Conservation (phyloP, 305 asterid genomes). For the Fraxinus latifolia region DNA sequence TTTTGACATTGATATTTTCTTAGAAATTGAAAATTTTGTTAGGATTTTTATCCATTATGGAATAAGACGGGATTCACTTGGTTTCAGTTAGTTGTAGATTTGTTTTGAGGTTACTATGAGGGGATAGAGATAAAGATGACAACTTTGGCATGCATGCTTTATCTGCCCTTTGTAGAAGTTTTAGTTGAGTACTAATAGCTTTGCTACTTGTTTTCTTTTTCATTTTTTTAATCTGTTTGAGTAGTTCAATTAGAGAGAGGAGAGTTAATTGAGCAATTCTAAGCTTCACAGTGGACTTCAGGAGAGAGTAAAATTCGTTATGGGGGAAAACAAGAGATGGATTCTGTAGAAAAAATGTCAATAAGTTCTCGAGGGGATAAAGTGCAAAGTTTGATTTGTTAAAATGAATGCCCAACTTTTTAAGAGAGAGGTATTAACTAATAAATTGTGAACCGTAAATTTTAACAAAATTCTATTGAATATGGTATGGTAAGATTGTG, state of each 20-base stretch:
- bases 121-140: neutral
- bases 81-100: conserved; percentile 5
- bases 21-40: conserved; percentile 4
- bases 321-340: neutral
- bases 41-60: neutral
- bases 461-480: neutral
- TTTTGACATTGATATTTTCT: conserved; percentile 8
- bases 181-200: neutral
- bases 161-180: neutral
- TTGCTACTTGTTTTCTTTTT: neutral
- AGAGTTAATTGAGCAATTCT: neutral
- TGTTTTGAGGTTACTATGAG: neutral
- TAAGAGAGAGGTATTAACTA: neutral
- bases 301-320: neutral
- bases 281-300: neutral
- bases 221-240: neutral
- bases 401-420: neutral
- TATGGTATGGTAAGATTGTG: neutral
- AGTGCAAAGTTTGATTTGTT: neutral
- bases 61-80: conserved; percentile 2
- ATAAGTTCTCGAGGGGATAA: neutral
- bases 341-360: conserved; percentile 2
- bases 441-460: neutral
- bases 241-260: conserved; percentile 10
- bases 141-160: neutral